These are phyloP conservation scores for Euphrasia arctica DNA, from an alignment of 305 asterid genomes.

Conservation along the genomic window DNA sequence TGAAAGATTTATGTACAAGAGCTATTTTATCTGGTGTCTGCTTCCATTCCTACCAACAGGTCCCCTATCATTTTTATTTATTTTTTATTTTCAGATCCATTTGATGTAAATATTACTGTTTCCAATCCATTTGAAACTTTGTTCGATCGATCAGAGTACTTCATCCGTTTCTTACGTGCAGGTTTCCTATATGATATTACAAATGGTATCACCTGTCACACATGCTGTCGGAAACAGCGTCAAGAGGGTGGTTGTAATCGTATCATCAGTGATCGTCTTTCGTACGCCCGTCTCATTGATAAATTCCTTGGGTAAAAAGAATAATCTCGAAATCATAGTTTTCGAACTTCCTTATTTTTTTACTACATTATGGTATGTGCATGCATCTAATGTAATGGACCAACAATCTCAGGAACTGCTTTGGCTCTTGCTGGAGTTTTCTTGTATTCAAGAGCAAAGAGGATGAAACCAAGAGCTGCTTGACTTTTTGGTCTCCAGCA, in stretches of 20 bases:
- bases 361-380: too few species aligned
- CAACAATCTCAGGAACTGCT: conserved; percentile 58
- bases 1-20: conserved; percentile 51
- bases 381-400: conserved; percentile 1
- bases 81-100: neutral
- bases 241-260: conserved; percentile 84
- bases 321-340: neutral
- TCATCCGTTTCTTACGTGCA: conserved; percentile 26
- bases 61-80: neutral
- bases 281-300: conserved; percentile 56
- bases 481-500: conserved; percentile 19
- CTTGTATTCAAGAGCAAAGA: conserved; percentile 71
- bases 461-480: conserved; percentile 52
- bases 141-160: neutral
- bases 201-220: conserved; percentile 83
- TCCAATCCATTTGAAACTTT: neutral
- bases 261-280: conserved; percentile 70
- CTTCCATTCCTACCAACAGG: conserved; percentile 84
- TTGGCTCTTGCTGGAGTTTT: conserved; percentile 86
- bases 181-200: conserved; percentile 77
- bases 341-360: neutral
- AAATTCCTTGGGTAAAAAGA: conserved; percentile 62
- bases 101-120: too few species aligned
- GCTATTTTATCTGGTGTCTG: conserved; percentile 70
- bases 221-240: conserved; percentile 88